phyloP scores from a whole-genome alignment of 106 monocot species.

The Hemerocallis citrina region DNA sequence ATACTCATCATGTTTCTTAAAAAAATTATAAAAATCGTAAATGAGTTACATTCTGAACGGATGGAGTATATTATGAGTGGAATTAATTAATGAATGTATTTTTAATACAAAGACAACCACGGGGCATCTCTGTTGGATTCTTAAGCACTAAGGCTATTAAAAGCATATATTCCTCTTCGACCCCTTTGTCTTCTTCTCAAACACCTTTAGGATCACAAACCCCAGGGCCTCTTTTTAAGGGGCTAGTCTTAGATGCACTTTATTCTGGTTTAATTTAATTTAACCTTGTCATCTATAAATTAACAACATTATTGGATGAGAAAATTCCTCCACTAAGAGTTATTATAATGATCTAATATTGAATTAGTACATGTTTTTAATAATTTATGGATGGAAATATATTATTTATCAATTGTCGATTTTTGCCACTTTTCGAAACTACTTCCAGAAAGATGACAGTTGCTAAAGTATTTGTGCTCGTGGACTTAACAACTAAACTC shows the following conservation, averaged over 20 bases:
- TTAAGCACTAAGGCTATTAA: slow-evolving; percentile 4
- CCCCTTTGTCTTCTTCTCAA: slow-evolving; percentile 21
- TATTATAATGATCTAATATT: slow-evolving; percentile 2
- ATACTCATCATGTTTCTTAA: too few relatives aligned
- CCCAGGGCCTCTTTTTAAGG: slow-evolving; percentile 17
- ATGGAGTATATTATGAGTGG: too few relatives aligned
- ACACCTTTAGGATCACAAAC: slow-evolving; percentile 21
- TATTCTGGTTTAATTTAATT: slow-evolving; percentile 7
- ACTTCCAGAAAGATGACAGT: too few relatives aligned
- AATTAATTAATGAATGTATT: neutral
- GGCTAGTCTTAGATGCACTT: slow-evolving; percentile 5
- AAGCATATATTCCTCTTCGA: slow-evolving; percentile 14
- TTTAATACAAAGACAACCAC: neutral
- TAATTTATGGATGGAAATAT: neutral
- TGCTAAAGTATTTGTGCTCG: too few relatives aligned
- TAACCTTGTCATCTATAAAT: slow-evolving; percentile 6
- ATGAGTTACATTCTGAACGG: too few relatives aligned
- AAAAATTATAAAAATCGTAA: too few relatives aligned
- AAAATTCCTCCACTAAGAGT: slow-evolving; percentile 12
- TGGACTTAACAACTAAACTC: too few relatives aligned
- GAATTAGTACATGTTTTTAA: slow-evolving; percentile 2
- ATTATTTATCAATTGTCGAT: too few relatives aligned
- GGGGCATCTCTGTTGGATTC: slow-evolving; percentile 8
- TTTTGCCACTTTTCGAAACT: too few relatives aligned
- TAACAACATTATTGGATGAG: neutral